A percentile compares a stretch with the other conserved stretches of the same genome.
phyloP scores from a whole-genome alignment of 192 early-diverging fungal species.

The Anaeromyces robustus region DNA sequence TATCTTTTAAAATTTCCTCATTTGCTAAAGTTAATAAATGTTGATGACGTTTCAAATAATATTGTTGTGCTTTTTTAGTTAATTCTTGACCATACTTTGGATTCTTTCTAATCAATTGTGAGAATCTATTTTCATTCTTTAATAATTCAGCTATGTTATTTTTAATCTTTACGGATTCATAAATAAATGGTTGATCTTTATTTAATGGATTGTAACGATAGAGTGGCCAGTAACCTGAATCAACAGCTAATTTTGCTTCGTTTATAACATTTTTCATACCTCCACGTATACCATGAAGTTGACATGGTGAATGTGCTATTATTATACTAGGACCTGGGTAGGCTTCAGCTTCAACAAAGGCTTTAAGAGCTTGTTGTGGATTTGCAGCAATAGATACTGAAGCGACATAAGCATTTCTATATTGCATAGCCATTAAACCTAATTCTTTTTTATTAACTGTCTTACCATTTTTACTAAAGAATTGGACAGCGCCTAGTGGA shows the following conservation, averaged over 20 bases:
- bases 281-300: slow-evolving; percentile 8
- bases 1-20: background rate
- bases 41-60: background rate
- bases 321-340: slow-evolving; percentile 79
- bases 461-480: slow-evolving; percentile 11
- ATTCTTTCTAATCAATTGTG: slow-evolving; percentile 11
- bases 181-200: slow-evolving; percentile 36
- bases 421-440: slow-evolving; percentile 91
- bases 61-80: background rate
- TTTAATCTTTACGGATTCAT: slow-evolving; percentile 66
- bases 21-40: background rate
- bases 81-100: background rate
- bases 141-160: slow-evolving; percentile 66
- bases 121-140: slow-evolving; percentile 66
- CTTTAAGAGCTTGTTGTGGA: slow-evolving; percentile 76
- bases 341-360: slow-evolving; percentile 77
- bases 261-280: slow-evolving; percentile 36
- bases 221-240: slow-evolving; percentile 80
- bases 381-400: slow-evolving; percentile 75
- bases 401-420: slow-evolving; percentile 77
- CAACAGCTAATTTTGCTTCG: slow-evolving; percentile 81
- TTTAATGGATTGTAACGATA: slow-evolving; percentile 83
- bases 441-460: slow-evolving; percentile 79
- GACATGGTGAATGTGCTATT: slow-evolving; percentile 62
- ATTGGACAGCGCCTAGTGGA: background rate